Evolutionary conservation across 305 asterid species (phyloP).

Genomic region (Withania somnifera): DNA sequence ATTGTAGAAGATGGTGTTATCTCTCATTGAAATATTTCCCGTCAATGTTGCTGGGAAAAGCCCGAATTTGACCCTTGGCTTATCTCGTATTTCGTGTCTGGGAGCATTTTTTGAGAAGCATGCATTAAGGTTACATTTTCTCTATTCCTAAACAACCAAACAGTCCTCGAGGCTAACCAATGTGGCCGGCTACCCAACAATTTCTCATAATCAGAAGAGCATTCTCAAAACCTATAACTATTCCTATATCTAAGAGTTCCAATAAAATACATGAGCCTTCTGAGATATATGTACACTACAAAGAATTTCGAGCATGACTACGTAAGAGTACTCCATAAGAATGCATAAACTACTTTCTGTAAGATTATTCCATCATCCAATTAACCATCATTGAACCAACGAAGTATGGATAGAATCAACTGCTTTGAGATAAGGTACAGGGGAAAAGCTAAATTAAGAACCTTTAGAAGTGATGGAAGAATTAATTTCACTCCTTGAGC

Average conservation of each 20-base stretch:
- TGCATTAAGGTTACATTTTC: not conserved
- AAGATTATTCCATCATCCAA: not conserved
- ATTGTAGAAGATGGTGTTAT: too few relatives aligned
- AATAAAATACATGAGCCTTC: not conserved
- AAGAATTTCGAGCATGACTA: not conserved
- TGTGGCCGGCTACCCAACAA: not conserved
- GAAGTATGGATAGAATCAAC: not conserved
- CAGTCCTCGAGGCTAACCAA: not conserved
- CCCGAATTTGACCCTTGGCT: too few relatives aligned
- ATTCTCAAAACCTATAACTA: not conserved
- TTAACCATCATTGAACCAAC: not conserved
- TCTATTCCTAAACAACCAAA: not conserved
- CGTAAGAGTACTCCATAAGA: not conserved
- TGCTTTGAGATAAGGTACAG: not conserved
- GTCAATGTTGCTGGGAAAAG: too few relatives aligned
- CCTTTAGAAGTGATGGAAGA: slow-evolving; percentile 98
- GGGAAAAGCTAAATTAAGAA: slow-evolving; percentile 9
- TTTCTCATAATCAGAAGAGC: not conserved
- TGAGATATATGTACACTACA: not conserved
- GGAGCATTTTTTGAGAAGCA: too few relatives aligned
- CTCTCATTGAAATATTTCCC: too few relatives aligned
- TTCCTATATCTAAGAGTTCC: not conserved
- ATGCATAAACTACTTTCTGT: not conserved
- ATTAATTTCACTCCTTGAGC: slow-evolving; percentile 98
- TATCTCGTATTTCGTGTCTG: too few relatives aligned